phyloP scores from a whole-genome alignment of 164 flowering plant genomes.

The Brasenia schreberi region DNA sequence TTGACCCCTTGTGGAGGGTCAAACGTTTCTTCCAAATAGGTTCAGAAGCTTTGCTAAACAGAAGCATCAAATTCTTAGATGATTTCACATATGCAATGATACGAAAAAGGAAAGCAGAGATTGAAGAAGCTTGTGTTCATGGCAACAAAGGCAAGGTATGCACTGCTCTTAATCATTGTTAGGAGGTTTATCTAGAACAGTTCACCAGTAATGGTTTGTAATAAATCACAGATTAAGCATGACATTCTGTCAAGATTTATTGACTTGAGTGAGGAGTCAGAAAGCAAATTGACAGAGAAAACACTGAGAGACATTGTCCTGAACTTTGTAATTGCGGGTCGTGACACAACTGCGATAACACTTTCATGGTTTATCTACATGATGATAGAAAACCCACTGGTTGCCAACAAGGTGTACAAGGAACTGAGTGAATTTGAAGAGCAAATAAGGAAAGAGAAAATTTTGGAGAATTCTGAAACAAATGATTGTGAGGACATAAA shows the following conservation, averaged over 20 bases:
- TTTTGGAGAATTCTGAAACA: slow-evolving; percentile 17
- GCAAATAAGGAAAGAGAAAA: slow-evolving; percentile 44
- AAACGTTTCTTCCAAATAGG: slow-evolving; percentile 61
- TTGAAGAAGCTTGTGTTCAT: slow-evolving; percentile 26
- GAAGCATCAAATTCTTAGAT: slow-evolving; percentile 59
- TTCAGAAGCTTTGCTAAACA: slow-evolving; percentile 67
- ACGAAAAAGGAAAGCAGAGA: slow-evolving; percentile 54
- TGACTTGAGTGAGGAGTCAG: slow-evolving; percentile 53
- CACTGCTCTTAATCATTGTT: neutral
- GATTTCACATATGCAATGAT: slow-evolving; percentile 81
- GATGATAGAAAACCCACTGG: slow-evolving; percentile 50
- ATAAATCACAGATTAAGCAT: slow-evolving; percentile 48
- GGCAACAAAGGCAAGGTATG: slow-evolving; percentile 6
- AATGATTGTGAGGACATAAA: slow-evolving; percentile 21
- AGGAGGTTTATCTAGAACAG: too few species aligned
- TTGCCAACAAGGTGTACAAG: slow-evolving; percentile 48
- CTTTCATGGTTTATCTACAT: slow-evolving; percentile 86
- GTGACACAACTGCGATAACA: slow-evolving; percentile 89
- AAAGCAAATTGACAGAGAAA: slow-evolving; percentile 51
- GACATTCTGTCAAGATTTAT: slow-evolving; percentile 86
- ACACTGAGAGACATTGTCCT: slow-evolving; percentile 82
- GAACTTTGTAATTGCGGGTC: slow-evolving; percentile 90
- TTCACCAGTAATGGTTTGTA: neutral
- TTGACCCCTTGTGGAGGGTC: slow-evolving; percentile 78
- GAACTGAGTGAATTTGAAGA: slow-evolving; percentile 56